Percentiles rank a stretch among this genome's conserved stretches.
Conservation (phyloP, 768 basidiomycete genomes). For the Ramaria sp. region DNA sequence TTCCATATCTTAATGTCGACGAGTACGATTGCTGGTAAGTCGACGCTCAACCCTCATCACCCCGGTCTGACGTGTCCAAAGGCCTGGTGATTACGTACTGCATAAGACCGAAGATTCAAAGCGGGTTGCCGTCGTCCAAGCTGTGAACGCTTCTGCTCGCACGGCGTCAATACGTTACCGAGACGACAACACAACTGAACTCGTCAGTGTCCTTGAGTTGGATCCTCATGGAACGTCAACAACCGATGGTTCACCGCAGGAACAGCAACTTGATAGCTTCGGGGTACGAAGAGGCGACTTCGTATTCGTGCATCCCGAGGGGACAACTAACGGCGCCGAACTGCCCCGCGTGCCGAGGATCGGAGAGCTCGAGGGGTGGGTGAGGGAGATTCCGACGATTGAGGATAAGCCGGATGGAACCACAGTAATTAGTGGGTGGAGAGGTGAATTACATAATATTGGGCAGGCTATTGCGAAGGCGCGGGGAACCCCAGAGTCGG, state of each 20-base stretch:
- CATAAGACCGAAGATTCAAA: conserved; percentile 68
- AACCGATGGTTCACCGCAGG: conserved; percentile 29
- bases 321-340: conserved; percentile 61
- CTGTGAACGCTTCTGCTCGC: conserved; percentile 59
- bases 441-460: conserved; percentile 59
- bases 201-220: conserved; percentile 77
- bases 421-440: conserved; percentile 45
- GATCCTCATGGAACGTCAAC: conserved; percentile 72
- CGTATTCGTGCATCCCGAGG: conserved; percentile 67
- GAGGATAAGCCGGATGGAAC: conserved; percentile 32
- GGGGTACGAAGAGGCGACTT: conserved; percentile 79
- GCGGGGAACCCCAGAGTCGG: conserved; percentile 26
- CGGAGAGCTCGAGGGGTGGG: conserved; percentile 77
- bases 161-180: conserved; percentile 56
- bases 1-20: conserved; percentile 80
- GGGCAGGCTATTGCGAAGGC: conserved; percentile 45
- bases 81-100: conserved; percentile 87
- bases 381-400: conserved; percentile 45
- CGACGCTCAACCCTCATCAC: neutral
- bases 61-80: conserved; percentile 17
- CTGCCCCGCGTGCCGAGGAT: conserved; percentile 70
- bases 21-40: conserved; percentile 86
- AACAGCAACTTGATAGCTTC: conserved; percentile 42
- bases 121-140: conserved; percentile 66
- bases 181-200: conserved; percentile 44